Evolutionary conservation across 306 rosid species (phyloP).

Genomic region (Quercus ilex): DNA sequence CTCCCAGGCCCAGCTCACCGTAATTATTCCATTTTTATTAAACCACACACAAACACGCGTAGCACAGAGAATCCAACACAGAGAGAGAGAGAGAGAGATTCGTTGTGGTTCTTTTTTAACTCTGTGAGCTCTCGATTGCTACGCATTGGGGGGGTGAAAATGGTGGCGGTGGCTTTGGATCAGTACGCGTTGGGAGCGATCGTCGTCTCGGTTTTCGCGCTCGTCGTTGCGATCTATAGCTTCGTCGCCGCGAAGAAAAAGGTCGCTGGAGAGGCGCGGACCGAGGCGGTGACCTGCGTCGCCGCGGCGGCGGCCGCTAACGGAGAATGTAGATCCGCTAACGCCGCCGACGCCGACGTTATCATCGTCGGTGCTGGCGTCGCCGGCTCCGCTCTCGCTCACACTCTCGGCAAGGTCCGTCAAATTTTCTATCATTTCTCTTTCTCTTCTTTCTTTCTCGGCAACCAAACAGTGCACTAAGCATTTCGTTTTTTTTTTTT

Average conservation of each 20-base stretch:
- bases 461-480: neutral
- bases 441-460: neutral
- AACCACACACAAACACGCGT: too few species aligned
- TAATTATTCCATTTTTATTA: too few species aligned
- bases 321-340: slow-evolving; percentile 61
- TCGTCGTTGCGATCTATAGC: slow-evolving; percentile 32
- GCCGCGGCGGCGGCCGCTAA: slow-evolving; percentile 36
- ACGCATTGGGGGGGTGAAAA: slow-evolving; percentile 15
- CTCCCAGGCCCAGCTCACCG: too few species aligned
- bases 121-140: slow-evolving; percentile 11
- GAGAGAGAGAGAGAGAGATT: neutral
- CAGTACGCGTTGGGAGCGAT: slow-evolving; percentile 48
- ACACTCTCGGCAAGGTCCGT: slow-evolving; percentile 85
- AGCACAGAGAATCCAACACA: neutral
- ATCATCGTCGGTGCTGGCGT: slow-evolving; percentile 97
- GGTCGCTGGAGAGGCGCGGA: slow-evolving; percentile 1
- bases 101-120: slow-evolving; percentile 10
- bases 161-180: slow-evolving; percentile 33
- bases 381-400: slow-evolving; percentile 91
- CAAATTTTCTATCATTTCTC: neutral
- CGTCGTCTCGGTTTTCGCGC: slow-evolving; percentile 33
- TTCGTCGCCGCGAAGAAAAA: slow-evolving; percentile 24
- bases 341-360: slow-evolving; percentile 46
- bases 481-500: too few species aligned
- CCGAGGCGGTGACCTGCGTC: slow-evolving; percentile 33